Evolutionary conservation across 768 basidiomycete species (phyloP).

Genomic region (Suillus bovinus): DNA sequence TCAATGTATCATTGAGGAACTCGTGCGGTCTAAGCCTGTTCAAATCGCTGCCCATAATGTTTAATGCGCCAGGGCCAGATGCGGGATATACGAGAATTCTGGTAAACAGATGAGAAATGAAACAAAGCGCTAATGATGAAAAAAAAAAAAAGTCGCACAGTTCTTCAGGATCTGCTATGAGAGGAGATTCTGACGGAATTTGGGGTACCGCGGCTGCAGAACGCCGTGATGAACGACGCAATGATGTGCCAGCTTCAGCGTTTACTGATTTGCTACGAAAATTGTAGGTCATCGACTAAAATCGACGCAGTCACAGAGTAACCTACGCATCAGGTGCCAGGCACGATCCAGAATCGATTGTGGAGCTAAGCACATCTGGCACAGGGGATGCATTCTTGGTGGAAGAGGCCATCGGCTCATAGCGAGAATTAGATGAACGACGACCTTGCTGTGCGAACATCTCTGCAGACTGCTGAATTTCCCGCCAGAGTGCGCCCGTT

Average conservation of each 20-base stretch:
- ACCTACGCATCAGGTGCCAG: conserved; percentile 20
- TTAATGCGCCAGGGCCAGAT: conserved; percentile 70
- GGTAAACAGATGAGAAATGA: conserved; percentile 10
- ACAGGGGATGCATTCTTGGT: conserved; percentile 3
- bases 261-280: conserved; percentile 16
- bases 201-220: conserved; percentile 25
- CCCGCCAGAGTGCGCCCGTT: conserved; percentile 16
- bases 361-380: conserved; percentile 19
- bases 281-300: conserved; percentile 5
- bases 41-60: conserved; percentile 78
- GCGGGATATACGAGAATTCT: conserved; percentile 82
- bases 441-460: conserved; percentile 21
- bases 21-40: conserved; percentile 74
- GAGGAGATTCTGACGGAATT: conserved; percentile 32
- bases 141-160: conserved; percentile 44
- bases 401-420: neutral
- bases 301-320: neutral
- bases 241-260: conserved; percentile 11
- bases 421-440: conserved; percentile 12
- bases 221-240: conserved; percentile 40
- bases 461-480: neutral
- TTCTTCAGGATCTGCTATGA: conserved; percentile 56
- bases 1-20: conserved; percentile 94
- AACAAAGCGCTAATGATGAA: neutral
- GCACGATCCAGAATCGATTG: conserved; percentile 15